Base-by-base conservation (phyloP, 2,329 filamentous ascomycete species). In the Verticillium isaacii region DNA sequence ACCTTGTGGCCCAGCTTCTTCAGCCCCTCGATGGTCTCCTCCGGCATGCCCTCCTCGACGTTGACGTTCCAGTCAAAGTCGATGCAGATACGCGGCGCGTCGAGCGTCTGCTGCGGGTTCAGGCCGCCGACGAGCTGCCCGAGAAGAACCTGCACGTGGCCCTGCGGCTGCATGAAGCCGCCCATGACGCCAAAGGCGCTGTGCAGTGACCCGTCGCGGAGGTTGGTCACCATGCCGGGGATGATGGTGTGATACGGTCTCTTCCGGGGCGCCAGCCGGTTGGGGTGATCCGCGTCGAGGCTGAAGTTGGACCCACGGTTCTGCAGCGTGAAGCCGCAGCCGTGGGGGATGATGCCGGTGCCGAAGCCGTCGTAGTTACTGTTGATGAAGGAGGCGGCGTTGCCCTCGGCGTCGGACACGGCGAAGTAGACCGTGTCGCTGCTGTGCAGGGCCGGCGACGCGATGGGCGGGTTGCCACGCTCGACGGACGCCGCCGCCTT, bases 181-280 rank as follows among this genome's bases (percentile, higher is more conserved):
- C 95, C 95, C 95, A 98, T 98, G 63, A 98, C 94, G 60, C 95
- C 95, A 70, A 94, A 97, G 0, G 96, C 90, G 4, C 87, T 90
- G 74, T 97, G 91, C 61, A 98, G 77, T 57, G 85, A 88, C 32
- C 86, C 85, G 68, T 96, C 92, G 5, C 79, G 77, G 19, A 85
- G 73, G 67, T 95, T 92, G 0, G 95, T 98, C 19, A 94, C 87
- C 74, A 98, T 84, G 0, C 91, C 94, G 0, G 95, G 94, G 69
- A 99, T 99, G 74, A 99, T 98, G 60, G 95, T 99, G 75, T 98
- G 95, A 76, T 98, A 99, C 0, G 95, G 95, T 56, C 95, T 78
- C 80, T 98, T 98, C 37, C 88, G 81, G 0, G 93, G 91, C 8
- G 86, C 91, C 15, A 96, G 81, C 23, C 82, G 83, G 71, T 98